Evolutionary conservation across 1,139 yeast species (phyloP).

Genomic region (Zygoascus sp.): DNA sequence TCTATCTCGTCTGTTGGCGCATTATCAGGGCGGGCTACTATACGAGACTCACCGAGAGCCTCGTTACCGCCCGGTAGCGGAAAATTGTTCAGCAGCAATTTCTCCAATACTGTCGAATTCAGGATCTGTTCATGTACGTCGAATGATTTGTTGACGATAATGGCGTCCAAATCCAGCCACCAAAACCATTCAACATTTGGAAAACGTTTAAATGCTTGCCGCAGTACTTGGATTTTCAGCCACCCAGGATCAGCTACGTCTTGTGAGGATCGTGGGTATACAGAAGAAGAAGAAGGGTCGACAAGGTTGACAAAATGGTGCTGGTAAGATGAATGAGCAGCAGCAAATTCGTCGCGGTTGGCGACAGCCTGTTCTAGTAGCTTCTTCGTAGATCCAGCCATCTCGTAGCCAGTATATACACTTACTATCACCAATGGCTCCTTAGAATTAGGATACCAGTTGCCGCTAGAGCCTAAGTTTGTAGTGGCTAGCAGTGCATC

Average conservation of each 20-base stretch:
- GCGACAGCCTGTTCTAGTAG: slow-evolving; percentile 1
- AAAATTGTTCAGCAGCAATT: slow-evolving; percentile 26
- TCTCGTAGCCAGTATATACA: neutral
- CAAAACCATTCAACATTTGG: slow-evolving; percentile 36
- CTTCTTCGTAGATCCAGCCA: neutral
- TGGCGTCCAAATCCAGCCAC: slow-evolving; percentile 34
- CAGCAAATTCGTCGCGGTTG: slow-evolving; percentile 8
- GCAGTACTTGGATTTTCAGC: slow-evolving; percentile 32
- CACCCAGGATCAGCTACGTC: slow-evolving; percentile 24
- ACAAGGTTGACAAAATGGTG: slow-evolving; percentile 4
- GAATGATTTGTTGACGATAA: slow-evolving; percentile 30
- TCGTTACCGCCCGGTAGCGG: slow-evolving; percentile 24
- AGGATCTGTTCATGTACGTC: slow-evolving; percentile 32
- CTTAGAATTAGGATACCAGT: neutral
- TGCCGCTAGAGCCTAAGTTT: neutral
- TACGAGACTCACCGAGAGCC: slow-evolving; percentile 20
- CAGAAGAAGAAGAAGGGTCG: neutral
- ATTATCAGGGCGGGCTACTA: slow-evolving; percentile 16
- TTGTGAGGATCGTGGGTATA: neutral
- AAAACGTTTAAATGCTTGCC: slow-evolving; percentile 26
- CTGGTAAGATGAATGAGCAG: neutral
- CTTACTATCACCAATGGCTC: neutral
- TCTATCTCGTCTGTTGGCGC: slow-evolving; percentile 25
- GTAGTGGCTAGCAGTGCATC: neutral
- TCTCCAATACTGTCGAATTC: slow-evolving; percentile 26